Base-by-base conservation (phyloP, 805 yeast genomes). In the Hanseniaspora jakobsenii region DNA sequence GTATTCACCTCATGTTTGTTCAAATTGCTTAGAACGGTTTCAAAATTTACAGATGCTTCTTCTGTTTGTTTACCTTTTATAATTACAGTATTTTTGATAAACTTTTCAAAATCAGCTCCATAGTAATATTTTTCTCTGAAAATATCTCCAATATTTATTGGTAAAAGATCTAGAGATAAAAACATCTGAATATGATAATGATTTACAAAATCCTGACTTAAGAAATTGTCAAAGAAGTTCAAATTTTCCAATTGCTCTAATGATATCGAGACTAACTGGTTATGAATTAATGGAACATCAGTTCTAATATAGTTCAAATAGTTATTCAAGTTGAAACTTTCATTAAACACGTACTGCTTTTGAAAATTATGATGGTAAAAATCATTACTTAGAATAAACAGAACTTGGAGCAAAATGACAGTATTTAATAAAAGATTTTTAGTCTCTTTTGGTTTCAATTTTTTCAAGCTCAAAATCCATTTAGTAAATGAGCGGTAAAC, bases 181-280 rank as follows among this genome's bases (percentile, higher is more conserved):
- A 42, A 42, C 5, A 42, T 8, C 5, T 32, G 32, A 4, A 42
- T 42, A 30, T 42, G 46, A 16, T 35, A 42, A 21, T 42, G 39
- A 22, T 42, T 42, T 3, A 42, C 36, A 35, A 22, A 28, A 2
- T 28, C 18, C 13, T 12, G 10, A 18, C 29, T 36, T 12, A 42
- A 22, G 17, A 42, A 42, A 2, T 14, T 19, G 6, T 21, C 21
- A 16, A 39, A 39, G n/a, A 39, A 39, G 7, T 32, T 32, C 9
- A 32, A 21, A 3, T 21, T 16, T 2, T 32, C 24, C 23, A 39
- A 29, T 7, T 39, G 32, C 6, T 39, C 17, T 5, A 12, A 13
- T 5, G 44, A 32, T 12, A 42, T 29, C 2, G 30, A 22, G 6
- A 18, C 16, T 27, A 42, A n/a, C 22, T 31, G 19, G 3, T 42